A percentile compares a stretch with the other conserved stretches of the same genome.
Conservation (phyloP, 768 basidiomycete species). For the Lanmaoa pseudosensibilis region DNA sequence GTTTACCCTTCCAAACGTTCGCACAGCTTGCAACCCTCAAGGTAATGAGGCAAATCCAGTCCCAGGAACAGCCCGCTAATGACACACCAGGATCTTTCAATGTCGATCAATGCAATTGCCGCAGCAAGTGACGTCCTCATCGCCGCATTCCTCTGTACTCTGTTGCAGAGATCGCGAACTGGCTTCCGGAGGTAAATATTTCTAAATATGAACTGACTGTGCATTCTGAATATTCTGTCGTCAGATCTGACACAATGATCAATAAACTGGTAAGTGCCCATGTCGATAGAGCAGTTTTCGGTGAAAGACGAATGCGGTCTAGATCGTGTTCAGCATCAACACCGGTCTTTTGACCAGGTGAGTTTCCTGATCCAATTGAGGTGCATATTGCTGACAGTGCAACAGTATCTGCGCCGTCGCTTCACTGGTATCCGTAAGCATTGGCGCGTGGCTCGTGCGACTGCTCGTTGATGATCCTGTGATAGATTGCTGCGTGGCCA, state of each 20-base stretch:
- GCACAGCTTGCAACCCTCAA: constrained; percentile 46
- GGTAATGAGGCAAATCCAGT: constrained; percentile 22
- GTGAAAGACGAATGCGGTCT: neutral
- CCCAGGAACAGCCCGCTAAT: neutral
- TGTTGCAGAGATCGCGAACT: constrained; percentile 52
- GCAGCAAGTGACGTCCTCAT: constrained; percentile 54
- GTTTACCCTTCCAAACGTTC: constrained; percentile 46
- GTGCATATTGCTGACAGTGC: neutral
- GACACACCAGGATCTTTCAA: constrained; percentile 39
- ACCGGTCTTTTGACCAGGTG: constrained; percentile 33
- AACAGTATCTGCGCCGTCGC: constrained; percentile 53
- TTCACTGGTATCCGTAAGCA: constrained; percentile 52
- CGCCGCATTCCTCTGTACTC: constrained; percentile 43
- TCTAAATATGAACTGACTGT: neutral
- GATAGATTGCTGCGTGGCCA: constrained; percentile 51
- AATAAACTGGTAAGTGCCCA: constrained; percentile 39
- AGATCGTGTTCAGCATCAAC: constrained; percentile 57
- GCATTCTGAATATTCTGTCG: neutral
- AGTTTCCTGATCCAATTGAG: neutral
- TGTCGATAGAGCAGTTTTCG: neutral
- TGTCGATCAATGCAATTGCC: constrained; percentile 56
- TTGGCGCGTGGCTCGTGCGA: neutral
- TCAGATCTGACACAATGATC: constrained; percentile 53
- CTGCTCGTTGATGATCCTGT: neutral
- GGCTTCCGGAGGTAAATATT: constrained; percentile 46